Evolutionary conservation across 2,329 filamentous ascomycete species (phyloP).

Genomic region (Pestalotiopsis sp.): DNA sequence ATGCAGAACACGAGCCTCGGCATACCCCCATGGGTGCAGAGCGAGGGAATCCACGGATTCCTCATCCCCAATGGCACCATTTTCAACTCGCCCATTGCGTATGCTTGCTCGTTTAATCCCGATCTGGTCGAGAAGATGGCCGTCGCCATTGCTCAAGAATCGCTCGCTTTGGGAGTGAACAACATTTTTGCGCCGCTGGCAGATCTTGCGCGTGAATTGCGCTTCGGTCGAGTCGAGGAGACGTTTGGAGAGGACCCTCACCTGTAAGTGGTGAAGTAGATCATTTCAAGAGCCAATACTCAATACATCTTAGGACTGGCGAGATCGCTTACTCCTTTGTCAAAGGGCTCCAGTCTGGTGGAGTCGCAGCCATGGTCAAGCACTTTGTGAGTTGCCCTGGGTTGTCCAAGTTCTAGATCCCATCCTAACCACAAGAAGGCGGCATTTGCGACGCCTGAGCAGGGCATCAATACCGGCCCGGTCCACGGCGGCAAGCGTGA

Average conservation of each 20-base stretch:
- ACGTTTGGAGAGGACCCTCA: slow-evolving; percentile 71
- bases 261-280: slow-evolving; percentile 39
- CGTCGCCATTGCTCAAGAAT: slow-evolving; percentile 64
- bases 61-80: slow-evolving; percentile 74
- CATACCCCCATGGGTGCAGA: slow-evolving; percentile 74
- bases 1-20: slow-evolving; percentile 66
- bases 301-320: slow-evolving; percentile 44
- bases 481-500: slow-evolving; percentile 56
- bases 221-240: slow-evolving; percentile 75
- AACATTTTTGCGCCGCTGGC: slow-evolving; percentile 73
- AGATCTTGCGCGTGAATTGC: slow-evolving; percentile 70
- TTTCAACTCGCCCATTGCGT: slow-evolving; percentile 76
- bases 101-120: slow-evolving; percentile 72
- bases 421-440: slow-evolving; percentile 32
- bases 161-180: slow-evolving; percentile 68
- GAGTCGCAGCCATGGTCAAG: slow-evolving; percentile 73
- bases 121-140: slow-evolving; percentile 68
- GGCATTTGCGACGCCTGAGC: slow-evolving; percentile 68
- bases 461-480: slow-evolving; percentile 69
- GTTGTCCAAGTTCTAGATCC: not conserved
- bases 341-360: slow-evolving; percentile 61
- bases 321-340: slow-evolving; percentile 64
- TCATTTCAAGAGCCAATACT: not conserved
- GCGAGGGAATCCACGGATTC: slow-evolving; percentile 74
- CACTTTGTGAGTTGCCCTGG: slow-evolving; percentile 56